phyloP scores from a whole-genome alignment of 225 moss, liverwort and hornwort genomes.

The Asterella californica region DNA sequence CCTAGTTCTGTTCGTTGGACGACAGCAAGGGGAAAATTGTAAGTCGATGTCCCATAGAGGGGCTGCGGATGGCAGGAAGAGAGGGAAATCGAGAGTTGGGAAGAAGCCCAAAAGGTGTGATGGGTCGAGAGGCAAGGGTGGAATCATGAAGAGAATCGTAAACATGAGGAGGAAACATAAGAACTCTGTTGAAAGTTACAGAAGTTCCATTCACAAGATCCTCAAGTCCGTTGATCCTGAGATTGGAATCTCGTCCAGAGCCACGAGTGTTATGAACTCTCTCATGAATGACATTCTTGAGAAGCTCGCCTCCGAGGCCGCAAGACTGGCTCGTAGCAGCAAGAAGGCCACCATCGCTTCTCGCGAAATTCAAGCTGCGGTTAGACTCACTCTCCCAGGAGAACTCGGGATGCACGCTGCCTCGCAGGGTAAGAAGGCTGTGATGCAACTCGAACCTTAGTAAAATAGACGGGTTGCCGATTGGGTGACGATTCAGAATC shows the following conservation, averaged over 20 bases:
- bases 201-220: background rate
- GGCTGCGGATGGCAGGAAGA: no score
- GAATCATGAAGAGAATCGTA: no score
- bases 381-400: slow-evolving; percentile 6
- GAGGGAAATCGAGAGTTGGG: no score
- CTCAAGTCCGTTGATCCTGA: slow-evolving; percentile 2
- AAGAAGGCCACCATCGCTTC: background rate
- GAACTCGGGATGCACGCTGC: slow-evolving; percentile 11
- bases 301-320: background rate
- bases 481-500: no score
- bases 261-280: slow-evolving; percentile 4
- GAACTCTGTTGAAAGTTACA: background rate
- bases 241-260: background rate
- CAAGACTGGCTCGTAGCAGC: background rate
- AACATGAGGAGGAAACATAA: no score
- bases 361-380: slow-evolving; percentile 10
- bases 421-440: background rate
- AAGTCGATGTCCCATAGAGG: no score
- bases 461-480: no score
- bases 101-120: no score
- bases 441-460: background rate
- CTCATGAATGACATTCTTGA: slow-evolving; percentile 1
- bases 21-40: no score
- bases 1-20: no score
- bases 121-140: no score